These are phyloP conservation scores for Kluyveromyces siamensis DNA, from an alignment of 805 yeast species.

Conservation along the genomic window DNA sequence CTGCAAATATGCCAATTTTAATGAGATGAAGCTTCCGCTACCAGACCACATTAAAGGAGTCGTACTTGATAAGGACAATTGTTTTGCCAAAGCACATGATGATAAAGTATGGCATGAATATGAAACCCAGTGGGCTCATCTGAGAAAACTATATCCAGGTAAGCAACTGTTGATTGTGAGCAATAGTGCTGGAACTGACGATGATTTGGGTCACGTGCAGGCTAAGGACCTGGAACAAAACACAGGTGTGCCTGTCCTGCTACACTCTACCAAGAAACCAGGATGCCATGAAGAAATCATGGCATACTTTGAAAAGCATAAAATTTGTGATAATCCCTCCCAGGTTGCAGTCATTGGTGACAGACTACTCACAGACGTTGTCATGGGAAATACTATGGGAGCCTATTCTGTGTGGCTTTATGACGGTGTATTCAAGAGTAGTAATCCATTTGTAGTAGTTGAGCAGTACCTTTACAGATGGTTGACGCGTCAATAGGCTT, in stretches of 20 bases:
- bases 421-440: slow-evolving; percentile 59
- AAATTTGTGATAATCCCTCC: slow-evolving; percentile 36
- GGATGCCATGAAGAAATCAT: slow-evolving; percentile 68
- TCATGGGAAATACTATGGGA: slow-evolving; percentile 94
- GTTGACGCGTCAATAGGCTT: background rate
- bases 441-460: slow-evolving; percentile 3
- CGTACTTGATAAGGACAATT: slow-evolving; percentile 90
- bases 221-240: slow-evolving; percentile 53
- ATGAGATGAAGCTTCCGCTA: slow-evolving; percentile 49
- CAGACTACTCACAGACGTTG: slow-evolving; percentile 78
- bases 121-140: slow-evolving; percentile 41
- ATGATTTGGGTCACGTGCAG: slow-evolving; percentile 50
- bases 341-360: slow-evolving; percentile 88
- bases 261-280: slow-evolving; percentile 73
- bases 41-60: slow-evolving; percentile 50
- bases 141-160: slow-evolving; percentile 50
- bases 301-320: slow-evolving; percentile 45
- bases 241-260: slow-evolving; percentile 60
- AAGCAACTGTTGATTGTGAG: slow-evolving; percentile 68
- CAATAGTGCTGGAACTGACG: slow-evolving; percentile 87
- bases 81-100: slow-evolving; percentile 79
- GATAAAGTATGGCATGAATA: slow-evolving; percentile 76
- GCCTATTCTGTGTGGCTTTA: slow-evolving; percentile 75
- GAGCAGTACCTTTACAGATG: slow-evolving; percentile 1
- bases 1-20: slow-evolving; percentile 44